phyloP scores from a whole-genome alignment of 371 early-diverging fungal species.

The Dichotomocladium elegans region DNA sequence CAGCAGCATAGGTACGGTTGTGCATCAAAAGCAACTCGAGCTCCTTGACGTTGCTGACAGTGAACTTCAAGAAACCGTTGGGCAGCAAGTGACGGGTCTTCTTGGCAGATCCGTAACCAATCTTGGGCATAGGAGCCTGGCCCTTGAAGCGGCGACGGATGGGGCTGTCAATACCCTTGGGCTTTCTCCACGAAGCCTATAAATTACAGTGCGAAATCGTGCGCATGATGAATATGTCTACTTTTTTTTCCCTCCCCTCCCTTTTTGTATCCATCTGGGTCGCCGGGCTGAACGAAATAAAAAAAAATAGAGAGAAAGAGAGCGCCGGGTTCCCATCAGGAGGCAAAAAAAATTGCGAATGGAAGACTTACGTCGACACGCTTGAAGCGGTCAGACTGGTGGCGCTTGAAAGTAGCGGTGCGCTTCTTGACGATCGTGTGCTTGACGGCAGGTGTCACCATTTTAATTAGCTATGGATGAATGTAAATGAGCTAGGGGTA shows the following conservation, averaged over 20 bases:
- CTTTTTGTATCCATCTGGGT: background rate
- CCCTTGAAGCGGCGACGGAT: constrained; percentile 99
- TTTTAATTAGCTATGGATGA: constrained; percentile 11
- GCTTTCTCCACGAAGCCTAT: constrained; percentile 99
- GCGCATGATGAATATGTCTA: background rate
- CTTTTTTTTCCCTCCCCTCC: background rate
- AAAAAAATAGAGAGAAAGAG: too few species aligned
- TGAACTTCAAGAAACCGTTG: constrained; percentile 98
- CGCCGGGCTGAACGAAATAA: too few species aligned
- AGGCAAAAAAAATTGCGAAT: too few species aligned
- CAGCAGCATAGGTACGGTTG: constrained; percentile 99
- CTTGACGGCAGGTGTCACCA: constrained; percentile 90
- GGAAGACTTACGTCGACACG: constrained; percentile 82
- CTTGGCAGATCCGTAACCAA: constrained; percentile 98
- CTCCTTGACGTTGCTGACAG: constrained; percentile 93
- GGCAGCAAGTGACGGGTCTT: constrained; percentile 96
- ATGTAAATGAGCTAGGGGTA: background rate
- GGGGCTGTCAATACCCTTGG: constrained; percentile 99
- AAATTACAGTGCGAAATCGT: background rate
- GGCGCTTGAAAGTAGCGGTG: constrained; percentile 96
- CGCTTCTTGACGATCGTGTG: constrained; percentile 98
- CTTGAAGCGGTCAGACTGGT: constrained; percentile 98
- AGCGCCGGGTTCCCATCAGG: too few species aligned
- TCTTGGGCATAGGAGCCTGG: constrained; percentile 98
- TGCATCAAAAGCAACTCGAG: constrained; percentile 97